Conservation (phyloP, 2,329 filamentous ascomycete species). For the Cryphonectria naterciae region DNA sequence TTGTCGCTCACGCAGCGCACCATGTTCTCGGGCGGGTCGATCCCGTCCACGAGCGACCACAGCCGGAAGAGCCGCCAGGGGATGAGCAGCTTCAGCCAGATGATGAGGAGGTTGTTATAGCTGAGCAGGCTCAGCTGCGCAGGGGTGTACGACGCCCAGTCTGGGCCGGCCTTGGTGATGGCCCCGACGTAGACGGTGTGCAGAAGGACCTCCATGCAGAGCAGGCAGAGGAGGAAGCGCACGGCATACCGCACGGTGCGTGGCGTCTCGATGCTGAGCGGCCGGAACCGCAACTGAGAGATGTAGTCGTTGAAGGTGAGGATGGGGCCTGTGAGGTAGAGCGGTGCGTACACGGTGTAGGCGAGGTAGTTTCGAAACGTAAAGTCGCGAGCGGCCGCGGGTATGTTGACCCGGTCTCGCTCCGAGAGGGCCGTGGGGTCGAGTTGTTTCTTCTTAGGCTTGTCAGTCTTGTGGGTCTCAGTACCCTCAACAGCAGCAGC, state of each 20-base stretch:
- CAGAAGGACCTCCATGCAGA: slow-evolving; percentile 88
- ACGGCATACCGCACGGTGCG: slow-evolving; percentile 82
- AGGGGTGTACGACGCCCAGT: slow-evolving; percentile 83
- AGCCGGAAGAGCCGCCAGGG: slow-evolving; percentile 98
- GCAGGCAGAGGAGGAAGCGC: slow-evolving; percentile 77
- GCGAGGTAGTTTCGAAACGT: slow-evolving; percentile 85
- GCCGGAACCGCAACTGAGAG: slow-evolving; percentile 75
- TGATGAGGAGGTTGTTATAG: slow-evolving; percentile 94
- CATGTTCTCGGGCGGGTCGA: slow-evolving; percentile 98
- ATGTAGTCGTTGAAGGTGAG: slow-evolving; percentile 98
- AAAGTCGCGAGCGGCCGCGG: slow-evolving; percentile 73
- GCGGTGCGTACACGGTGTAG: slow-evolving; percentile 87
- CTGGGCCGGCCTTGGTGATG: slow-evolving; percentile 78
- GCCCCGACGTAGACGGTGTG: slow-evolving; percentile 94
- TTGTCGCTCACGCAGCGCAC: slow-evolving; percentile 95
- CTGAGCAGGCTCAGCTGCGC: slow-evolving; percentile 88
- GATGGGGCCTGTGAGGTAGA: slow-evolving; percentile 92
- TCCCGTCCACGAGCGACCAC: slow-evolving; percentile 88
- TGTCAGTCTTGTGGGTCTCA: slow-evolving; percentile 57
- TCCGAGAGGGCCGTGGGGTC: slow-evolving; percentile 88
- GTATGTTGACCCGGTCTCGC: slow-evolving; percentile 78
- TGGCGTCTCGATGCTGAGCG: slow-evolving; percentile 68
- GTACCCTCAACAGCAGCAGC: too few species aligned
- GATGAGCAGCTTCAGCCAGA: slow-evolving; percentile 96
- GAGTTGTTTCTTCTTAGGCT: slow-evolving; percentile 93